These are phyloP conservation scores for Boletus huronensis DNA, from an alignment of 768 basidiomycete genomes.

Conservation along the genomic window DNA sequence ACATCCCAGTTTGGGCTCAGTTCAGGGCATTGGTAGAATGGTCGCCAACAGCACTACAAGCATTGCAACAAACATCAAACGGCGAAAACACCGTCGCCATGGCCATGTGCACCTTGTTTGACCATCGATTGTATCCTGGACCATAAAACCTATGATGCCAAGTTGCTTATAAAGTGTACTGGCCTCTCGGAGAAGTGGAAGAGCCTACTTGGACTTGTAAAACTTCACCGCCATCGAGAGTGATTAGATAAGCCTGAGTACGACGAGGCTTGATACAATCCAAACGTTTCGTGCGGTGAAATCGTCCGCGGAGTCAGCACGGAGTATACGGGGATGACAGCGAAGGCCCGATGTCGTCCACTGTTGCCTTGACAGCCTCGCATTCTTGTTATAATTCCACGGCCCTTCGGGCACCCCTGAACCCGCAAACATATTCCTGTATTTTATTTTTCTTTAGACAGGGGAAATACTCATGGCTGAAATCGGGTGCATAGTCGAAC, in stretches of 20 bases:
- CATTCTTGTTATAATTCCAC: too few species aligned
- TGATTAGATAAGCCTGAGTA: too few species aligned
- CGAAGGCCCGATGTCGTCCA: too few species aligned
- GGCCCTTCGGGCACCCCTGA: too few species aligned
- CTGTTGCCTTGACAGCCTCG: too few species aligned
- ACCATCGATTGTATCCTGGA: not conserved
- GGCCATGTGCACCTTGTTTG: not conserved
- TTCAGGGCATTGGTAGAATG: not conserved
- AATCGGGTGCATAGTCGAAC: conserved; percentile 40
- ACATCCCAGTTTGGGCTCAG: not conserved
- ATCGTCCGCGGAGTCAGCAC: not conserved
- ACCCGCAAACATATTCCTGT: too few species aligned
- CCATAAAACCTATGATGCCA: not conserved
- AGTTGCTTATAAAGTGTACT: not conserved
- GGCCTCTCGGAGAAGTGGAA: too few species aligned
- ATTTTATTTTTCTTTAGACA: too few species aligned
- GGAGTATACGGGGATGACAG: not conserved
- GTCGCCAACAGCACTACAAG: not conserved
- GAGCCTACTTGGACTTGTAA: not conserved
- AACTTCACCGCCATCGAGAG: not conserved
- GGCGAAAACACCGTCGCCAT: not conserved
- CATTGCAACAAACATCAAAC: not conserved
- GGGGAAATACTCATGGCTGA: conserved; percentile 41
- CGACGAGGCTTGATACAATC: not conserved
- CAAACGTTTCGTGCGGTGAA: not conserved